phyloP scores from a whole-genome alignment of 208 protist species.

The Vickermania ingenoplastis region DNA sequence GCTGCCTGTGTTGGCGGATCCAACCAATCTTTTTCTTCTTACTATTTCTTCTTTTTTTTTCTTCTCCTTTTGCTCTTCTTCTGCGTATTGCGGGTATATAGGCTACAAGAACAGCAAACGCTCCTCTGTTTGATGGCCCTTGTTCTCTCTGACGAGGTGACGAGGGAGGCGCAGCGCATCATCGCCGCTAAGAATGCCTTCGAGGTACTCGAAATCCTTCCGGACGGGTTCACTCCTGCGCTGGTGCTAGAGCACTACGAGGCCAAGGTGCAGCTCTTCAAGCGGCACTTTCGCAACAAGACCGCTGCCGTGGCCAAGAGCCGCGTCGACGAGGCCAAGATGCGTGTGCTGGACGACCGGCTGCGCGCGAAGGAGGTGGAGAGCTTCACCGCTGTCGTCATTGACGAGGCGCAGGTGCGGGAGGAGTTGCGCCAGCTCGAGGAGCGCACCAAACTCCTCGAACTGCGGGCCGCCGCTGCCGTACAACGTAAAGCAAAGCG shows the following conservation, averaged over 20 bases:
- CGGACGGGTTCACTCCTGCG: conserved; percentile 32
- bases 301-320: conserved; percentile 68
- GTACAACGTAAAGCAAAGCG: not conserved
- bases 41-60: too few relatives aligned
- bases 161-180: conserved; percentile 61
- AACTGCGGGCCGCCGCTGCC: conserved; percentile 35
- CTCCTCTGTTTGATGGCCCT: conserved; percentile 82
- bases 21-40: too few relatives aligned
- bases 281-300: conserved; percentile 62
- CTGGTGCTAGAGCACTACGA: conserved; percentile 45
- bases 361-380: conserved; percentile 46
- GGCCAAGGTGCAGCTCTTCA: conserved; percentile 48
- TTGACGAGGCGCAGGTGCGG: conserved; percentile 10
- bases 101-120: too few relatives aligned
- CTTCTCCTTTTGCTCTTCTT: too few relatives aligned
- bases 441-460: conserved; percentile 48
- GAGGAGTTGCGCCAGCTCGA: conserved; percentile 49
- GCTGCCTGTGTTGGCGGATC: too few relatives aligned
- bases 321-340: conserved; percentile 67
- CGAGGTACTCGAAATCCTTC: conserved; percentile 57
- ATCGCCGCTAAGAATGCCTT: conserved; percentile 59
- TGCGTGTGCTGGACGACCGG: conserved; percentile 52
- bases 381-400: conserved; percentile 11
- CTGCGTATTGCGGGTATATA: too few relatives aligned
- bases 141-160: conserved; percentile 42